Conservation (phyloP, 805 yeast genomes). For the Kodamaea neixiangensis region DNA sequence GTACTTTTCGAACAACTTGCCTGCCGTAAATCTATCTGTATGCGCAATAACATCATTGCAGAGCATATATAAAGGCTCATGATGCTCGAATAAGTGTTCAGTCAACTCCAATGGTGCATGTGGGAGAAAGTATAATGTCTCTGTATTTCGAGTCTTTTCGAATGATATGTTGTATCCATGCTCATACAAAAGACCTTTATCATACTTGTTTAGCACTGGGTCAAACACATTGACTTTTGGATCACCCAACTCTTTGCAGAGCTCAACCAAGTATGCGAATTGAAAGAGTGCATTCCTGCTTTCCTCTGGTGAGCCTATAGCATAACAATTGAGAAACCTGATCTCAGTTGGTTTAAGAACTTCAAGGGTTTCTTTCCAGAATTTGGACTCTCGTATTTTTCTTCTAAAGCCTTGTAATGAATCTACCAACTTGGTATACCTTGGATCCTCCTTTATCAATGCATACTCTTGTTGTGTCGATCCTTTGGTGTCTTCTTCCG, state of each 20-base stretch:
- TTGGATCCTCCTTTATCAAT: neutral
- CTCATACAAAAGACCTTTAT: constrained; percentile 30
- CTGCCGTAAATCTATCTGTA: constrained; percentile 51
- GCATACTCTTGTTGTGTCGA: neutral
- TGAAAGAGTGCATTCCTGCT: constrained; percentile 66
- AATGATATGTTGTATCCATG: constrained; percentile 14
- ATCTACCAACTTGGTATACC: neutral
- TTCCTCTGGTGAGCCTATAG: constrained; percentile 61
- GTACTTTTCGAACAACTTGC: constrained; percentile 44
- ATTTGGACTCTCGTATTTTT: constrained; percentile 18
- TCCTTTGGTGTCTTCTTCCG: neutral
- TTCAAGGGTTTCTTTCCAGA: constrained; percentile 28
- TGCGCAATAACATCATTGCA: constrained; percentile 57
- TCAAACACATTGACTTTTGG: constrained; percentile 54
- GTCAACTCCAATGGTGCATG: constrained; percentile 69
- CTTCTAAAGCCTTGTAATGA: neutral
- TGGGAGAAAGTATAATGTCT: constrained; percentile 61
- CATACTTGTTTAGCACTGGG: constrained; percentile 58
- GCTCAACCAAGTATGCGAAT: constrained; percentile 54
- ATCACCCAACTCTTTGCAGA: constrained; percentile 28
- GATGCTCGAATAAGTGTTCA: constrained; percentile 34
- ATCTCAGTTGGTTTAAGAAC: constrained; percentile 12
- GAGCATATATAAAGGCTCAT: constrained; percentile 42
- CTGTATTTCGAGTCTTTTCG: constrained; percentile 4
- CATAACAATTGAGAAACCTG: constrained; percentile 8